Base-by-base conservation (phyloP, 768 basidiomycete species). In the Hortiboletus campestris region DNA sequence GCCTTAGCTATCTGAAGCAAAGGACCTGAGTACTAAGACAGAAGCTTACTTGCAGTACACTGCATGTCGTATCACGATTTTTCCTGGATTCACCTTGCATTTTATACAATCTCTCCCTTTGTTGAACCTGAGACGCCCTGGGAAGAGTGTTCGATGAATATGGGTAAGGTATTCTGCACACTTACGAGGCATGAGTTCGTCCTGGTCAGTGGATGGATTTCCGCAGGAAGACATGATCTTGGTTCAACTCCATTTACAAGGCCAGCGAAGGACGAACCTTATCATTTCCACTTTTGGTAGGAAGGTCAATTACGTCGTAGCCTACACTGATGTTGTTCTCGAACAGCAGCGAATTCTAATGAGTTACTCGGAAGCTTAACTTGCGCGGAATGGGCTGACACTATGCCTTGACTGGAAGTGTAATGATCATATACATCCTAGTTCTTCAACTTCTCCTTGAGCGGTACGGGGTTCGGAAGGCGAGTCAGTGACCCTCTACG, bases 1-100 rank as follows among this genome's bases (percentile, higher is more conserved):
- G 1, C 7, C 7, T 31, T 19, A 34, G 14, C 3, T 10, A 47
- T 44, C 11, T 10, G 38, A 34, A 22, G 20, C 44, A 59, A 78
- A 38, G 3, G 19, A 25, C 13, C n/a, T n/a, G n/a, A 16, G 19
- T 12, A 19, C 7, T 16, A 36, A 16, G 38, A 39, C 13, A 4
- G 3, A 4, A 34, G 64, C 82, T 63, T 63, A 90, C 90, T 84
- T 89, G 88, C 91, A 93, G 65, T 92, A 93, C 19, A 89, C 86
- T 14, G 87, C 84, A 67, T 92, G 88, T 40, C 89, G 79, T 52
- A 91, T 83, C 46, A 91, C 84, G 29, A 91, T 74, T 49, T 84
- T 88, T 22, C 88, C 91, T 8, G 52, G 59, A 25, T 78, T 79
- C 31, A 70, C 73, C 67, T 89, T 91, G 71, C 91, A 93, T 63